Base-by-base conservation (phyloP, 495 filamentous ascomycete genomes). In the Tuber borchii region DNA sequence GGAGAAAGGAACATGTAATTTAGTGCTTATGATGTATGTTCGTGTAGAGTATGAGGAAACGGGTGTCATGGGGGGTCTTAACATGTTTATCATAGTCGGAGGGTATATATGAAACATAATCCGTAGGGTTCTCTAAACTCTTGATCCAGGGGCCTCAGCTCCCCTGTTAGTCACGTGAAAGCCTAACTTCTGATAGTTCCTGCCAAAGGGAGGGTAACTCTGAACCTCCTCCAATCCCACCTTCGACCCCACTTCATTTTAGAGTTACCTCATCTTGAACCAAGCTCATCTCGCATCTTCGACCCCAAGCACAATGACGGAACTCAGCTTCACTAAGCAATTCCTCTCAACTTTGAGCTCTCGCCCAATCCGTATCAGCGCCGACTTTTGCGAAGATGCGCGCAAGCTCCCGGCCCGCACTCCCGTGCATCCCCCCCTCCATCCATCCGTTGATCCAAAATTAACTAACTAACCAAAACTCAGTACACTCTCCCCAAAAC, bases 301-400 rank as follows among this genome's bases (percentile, higher is more conserved):
- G 48, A 17, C n/a, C 8, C 39, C 12, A 68, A 75, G 43, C 56
- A 70, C 69, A 61, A 96, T 96, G 93, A 88, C 93, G n/a, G 94
- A 97, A 87, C 80, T 94, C 70, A 83, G 88, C 72, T 99, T 97
- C 84, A 89, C 93, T 76, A 94, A 92, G 84, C 86, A 89, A 70
- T 97, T 95, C 85, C 90, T 99, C 78, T 86, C 91, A 31, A 86
- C 88, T 31, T 88, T 97, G 71, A 93, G 95, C 85, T 87, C 89
- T 46, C 89, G 90, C 75, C 91, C 92, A 14, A 83, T 90, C 80
- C 95, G 93, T 85, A 87, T 97, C 71, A 87, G 89, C 17, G 85
- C 91, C 76, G 93, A 97, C 84, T 90, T 97, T 89, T 89, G 95
- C 85, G 90, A 92, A 83, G 92, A 97, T 82, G 89, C 92, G 45